These are phyloP conservation scores for Leucosporidium scottii DNA, from an alignment of 768 basidiomycete species.

Conservation along the genomic window DNA sequence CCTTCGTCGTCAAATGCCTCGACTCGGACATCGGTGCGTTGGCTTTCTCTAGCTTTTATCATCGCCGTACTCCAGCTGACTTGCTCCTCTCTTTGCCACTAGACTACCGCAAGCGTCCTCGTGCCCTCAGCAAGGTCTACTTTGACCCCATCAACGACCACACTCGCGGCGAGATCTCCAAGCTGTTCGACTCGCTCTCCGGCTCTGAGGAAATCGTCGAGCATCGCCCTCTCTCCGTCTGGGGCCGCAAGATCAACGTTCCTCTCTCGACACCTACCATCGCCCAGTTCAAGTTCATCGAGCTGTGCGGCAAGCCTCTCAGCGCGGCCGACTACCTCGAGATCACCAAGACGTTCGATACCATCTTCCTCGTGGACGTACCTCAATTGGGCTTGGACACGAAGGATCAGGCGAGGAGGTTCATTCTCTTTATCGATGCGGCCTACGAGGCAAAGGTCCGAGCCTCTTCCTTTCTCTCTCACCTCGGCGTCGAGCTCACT, in stretches of 20 bases:
- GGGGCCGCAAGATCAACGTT: conserved; percentile 76
- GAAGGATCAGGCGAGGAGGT: conserved; percentile 84
- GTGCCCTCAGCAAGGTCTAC: conserved; percentile 89
- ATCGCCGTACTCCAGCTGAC: not conserved
- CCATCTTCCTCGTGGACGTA: conserved; percentile 78
- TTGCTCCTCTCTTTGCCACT: conserved; percentile 4
- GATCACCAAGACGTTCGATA: conserved; percentile 77
- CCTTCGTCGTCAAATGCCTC: conserved; percentile 80
- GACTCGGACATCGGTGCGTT: conserved; percentile 83
- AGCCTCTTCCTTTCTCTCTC: not conserved
- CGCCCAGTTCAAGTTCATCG: conserved; percentile 76
- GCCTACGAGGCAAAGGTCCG: conserved; percentile 38
- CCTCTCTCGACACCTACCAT: conserved; percentile 50
- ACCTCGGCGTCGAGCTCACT: no score
- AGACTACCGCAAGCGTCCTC: conserved; percentile 93
- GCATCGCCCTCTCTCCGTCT: conserved; percentile 66
- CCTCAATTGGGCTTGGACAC: conserved; percentile 77
- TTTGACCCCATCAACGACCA: conserved; percentile 67
- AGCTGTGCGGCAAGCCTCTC: conserved; percentile 80
- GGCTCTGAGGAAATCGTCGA: conserved; percentile 54
- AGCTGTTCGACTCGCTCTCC: conserved; percentile 72
- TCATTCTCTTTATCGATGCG: conserved; percentile 97
- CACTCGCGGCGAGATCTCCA: conserved; percentile 63
- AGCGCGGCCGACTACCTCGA: conserved; percentile 95
- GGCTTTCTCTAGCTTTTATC: not conserved